These are phyloP conservation scores for Ganoderma lucidum DNA, from an alignment of 1,284 basidiomycete species.

Conservation along the genomic window DNA sequence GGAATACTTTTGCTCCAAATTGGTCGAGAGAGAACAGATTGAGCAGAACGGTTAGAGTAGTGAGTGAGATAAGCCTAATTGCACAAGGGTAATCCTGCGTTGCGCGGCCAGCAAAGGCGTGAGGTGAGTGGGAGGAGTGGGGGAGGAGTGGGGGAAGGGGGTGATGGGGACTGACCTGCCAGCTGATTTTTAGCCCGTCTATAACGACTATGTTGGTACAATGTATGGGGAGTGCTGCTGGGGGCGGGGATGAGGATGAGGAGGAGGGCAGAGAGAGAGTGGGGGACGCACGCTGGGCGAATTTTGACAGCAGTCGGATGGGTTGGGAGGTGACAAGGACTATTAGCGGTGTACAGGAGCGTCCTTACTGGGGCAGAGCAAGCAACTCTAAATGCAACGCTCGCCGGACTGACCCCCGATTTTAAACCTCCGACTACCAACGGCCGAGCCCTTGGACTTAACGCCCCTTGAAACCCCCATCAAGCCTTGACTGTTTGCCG, in stretches of 20 bases:
- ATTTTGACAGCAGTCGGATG: conserved; percentile 41
- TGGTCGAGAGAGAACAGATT: conserved; percentile 63
- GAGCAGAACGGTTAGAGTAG: conserved; percentile 61
- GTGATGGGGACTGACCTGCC: conserved; percentile 57
- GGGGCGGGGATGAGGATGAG: conserved; percentile 34
- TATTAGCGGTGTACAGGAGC: conserved; percentile 47
- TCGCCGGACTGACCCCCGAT: conserved; percentile 62
- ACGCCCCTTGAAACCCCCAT: conserved; percentile 40
- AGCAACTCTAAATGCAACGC: conserved; percentile 51
- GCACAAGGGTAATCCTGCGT: conserved; percentile 70
- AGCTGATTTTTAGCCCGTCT: conserved; percentile 80
- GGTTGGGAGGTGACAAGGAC: conserved; percentile 48
- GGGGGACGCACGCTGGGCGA: conserved; percentile 40
- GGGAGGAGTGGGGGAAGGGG: conserved; percentile 34
- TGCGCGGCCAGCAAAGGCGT: conserved; percentile 25
- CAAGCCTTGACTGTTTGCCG: conserved; percentile 31
- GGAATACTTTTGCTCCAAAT: conserved; percentile 60
- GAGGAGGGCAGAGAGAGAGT: conserved; percentile 31
- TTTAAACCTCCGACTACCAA: conserved; percentile 43
- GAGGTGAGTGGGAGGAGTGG: conserved; percentile 21
- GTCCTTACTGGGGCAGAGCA: conserved; percentile 35
- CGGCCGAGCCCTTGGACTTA: conserved; percentile 30
- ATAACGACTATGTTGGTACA: conserved; percentile 79
- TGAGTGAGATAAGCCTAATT: conserved; percentile 62
- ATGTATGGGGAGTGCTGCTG: conserved; percentile 55